Conservation (phyloP, 768 basidiomycete genomes). For the Nidularia sp. region DNA sequence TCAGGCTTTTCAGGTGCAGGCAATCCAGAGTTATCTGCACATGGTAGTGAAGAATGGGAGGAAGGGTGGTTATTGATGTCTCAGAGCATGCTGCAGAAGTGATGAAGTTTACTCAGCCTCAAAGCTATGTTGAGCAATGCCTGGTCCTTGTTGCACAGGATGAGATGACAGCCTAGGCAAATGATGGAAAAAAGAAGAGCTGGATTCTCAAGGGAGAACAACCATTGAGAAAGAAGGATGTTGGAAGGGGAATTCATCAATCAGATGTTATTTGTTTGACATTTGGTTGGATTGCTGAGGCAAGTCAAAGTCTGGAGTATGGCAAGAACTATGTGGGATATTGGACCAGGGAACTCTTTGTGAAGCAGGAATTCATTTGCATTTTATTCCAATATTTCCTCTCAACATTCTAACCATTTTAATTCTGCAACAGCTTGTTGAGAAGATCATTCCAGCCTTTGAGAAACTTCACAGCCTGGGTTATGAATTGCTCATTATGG, state of each 20-base stretch:
- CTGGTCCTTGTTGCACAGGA: not conserved
- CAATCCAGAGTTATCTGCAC: slow-evolving; percentile 12
- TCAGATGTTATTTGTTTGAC: slow-evolving; percentile 29
- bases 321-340: slow-evolving; percentile 27
- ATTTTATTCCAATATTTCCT: slow-evolving; percentile 7
- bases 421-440: slow-evolving; percentile 10
- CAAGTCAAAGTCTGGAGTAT: slow-evolving; percentile 24
- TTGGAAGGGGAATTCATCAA: slow-evolving; percentile 24
- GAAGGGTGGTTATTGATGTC: slow-evolving; percentile 9
- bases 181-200: not conserved
- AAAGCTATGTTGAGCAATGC: not conserved
- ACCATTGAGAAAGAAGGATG: slow-evolving; percentile 23
- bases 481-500: slow-evolving; percentile 29
- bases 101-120: not conserved
- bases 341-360: slow-evolving; percentile 15
- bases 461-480: slow-evolving; percentile 22
- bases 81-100: slow-evolving; percentile 16
- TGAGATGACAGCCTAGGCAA: not conserved
- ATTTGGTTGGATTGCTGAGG: slow-evolving; percentile 21
- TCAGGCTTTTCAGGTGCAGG: slow-evolving; percentile 13
- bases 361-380: slow-evolving; percentile 12
- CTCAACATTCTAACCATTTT: not conserved
- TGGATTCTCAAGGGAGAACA: slow-evolving; percentile 10
- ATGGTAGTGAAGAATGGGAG: slow-evolving; percentile 13
- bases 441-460: slow-evolving; percentile 24